Base-by-base conservation (phyloP, 805 yeast genomes). In the Nakazawaea peltata region DNA sequence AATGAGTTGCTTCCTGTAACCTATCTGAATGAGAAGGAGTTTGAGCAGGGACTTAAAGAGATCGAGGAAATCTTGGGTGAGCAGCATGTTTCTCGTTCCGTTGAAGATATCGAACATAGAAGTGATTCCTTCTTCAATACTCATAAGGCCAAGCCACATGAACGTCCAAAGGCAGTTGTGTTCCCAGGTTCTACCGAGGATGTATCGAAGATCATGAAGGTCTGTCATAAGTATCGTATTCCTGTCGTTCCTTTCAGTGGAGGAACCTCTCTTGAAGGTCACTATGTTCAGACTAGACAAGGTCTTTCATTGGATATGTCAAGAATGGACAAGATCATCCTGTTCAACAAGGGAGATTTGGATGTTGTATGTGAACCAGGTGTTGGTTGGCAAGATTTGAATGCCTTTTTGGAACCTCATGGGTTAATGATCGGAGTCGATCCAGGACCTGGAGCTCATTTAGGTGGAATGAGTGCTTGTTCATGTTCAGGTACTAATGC, bases 401-500 rank as follows among this genome's bases (percentile, higher is more conserved):
- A 71, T 44, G 74, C 69, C 16, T 63, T 51, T 33, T 47, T 71
- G 33, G 50, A 48, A 4, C 66, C 67, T 12, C 48, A 62, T 30
- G 69, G 67, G 1, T 50, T 72, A 14, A 46, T 78, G 49, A 73
- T 79, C 45, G 84, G 84, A 2, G 74, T 75, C 23, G 83, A 77
- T 49, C 75, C 88, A 2, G 88, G 87, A 8, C 80, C 84, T 41
- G 85, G 85, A 12, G 88, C 88, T 2, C 63, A 75, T 33, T 70
- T 81, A 40, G 87, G 81, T 19, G 88, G 88, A 3, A 81, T 81
- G 88, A 74, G 77, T 32, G 79, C 72, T 25, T 80, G 82, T 3
- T 72, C 80, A 7, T 81, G 85, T 33, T 74, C 82, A 12, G 88
- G 87, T 8, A 77, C 86, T n/a, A 81, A 81, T 47, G 85, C 88